Base-by-base conservation (phyloP, 2,329 filamentous ascomycete genomes). In the Pseudocercospora cruenta region DNA sequence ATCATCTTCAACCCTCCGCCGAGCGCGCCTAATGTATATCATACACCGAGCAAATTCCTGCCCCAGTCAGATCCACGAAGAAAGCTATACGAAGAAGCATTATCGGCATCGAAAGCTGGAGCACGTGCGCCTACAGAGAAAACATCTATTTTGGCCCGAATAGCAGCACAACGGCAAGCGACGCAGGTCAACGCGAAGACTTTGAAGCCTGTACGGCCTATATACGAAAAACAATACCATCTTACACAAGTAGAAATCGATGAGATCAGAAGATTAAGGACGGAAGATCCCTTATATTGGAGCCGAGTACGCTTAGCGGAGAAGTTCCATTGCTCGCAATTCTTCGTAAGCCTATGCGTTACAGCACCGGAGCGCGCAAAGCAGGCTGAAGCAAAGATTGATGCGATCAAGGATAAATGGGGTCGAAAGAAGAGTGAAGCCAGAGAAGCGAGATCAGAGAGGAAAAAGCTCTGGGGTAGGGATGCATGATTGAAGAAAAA, bases 1-100 rank as follows among this genome's bases (percentile, higher is more conserved):
- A 87, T 89, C 74, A 83, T 90, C 75, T 87, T 87, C 82, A 90
- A 90, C 71, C 88, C 88, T 39, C 88, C 88, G 0, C 87, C 87
- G 6, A 86, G 86, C 28, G 84, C 86, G 6, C 88, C 88, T 7
- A 87, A 83, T 67, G 84, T 87, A 24, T 88, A 87, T 73, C 86
- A 89, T 74, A 91, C 88, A 1, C 88, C 88, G 1, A 78, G 82
- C 28, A 88, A 88, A 70, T 91, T 91, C 75, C 82, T 91, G 7
- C 88, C 88, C 4, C 75, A 81, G 62, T 80, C 82, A 69, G 88
- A 91, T 78, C 80, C 82, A 22, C 82, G 88, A 63, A 64, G 70
- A 58, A 63, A 63, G 51, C 49, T 71, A 26, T 60, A 70, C 53
- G 60, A 45, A 12, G 62, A 64, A 57, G 63, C 67, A 22, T 57